Evolutionary conservation across 371 early-diverging fungal species (phyloP).

Genomic region (Zancudomyces culisetae): DNA sequence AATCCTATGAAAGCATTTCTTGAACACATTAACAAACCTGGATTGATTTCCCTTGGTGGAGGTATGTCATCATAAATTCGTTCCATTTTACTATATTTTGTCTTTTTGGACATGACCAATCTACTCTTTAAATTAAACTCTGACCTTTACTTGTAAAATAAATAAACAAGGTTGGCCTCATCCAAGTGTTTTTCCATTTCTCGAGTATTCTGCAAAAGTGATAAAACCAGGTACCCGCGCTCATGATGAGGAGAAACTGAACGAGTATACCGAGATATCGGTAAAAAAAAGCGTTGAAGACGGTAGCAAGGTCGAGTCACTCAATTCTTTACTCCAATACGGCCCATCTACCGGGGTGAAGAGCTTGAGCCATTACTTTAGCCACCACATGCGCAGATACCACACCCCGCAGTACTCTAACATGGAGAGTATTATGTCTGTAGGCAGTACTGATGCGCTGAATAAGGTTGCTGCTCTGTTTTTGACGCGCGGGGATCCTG

Average conservation of each 20-base stretch:
- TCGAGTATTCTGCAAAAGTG: constrained; percentile 14
- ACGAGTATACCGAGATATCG: not conserved
- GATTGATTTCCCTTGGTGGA: too few relatives aligned
- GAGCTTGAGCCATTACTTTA: constrained; percentile 7
- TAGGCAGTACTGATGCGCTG: constrained; percentile 40
- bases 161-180: constrained; percentile 28
- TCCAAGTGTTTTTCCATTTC: constrained; percentile 35
- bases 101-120: too few relatives aligned
- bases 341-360: constrained; percentile 15
- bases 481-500: constrained; percentile 30
- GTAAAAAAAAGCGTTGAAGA: not conserved
- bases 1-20: too few relatives aligned
- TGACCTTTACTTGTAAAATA: not conserved
- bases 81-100: too few relatives aligned
- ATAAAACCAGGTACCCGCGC: constrained; percentile 10
- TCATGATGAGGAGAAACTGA: not conserved
- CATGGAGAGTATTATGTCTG: constrained; percentile 33
- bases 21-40: too few relatives aligned
- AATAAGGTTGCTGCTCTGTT: constrained; percentile 37
- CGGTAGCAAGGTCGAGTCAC: constrained; percentile 6
- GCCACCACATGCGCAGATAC: constrained; percentile 24
- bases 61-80: too few relatives aligned
- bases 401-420: constrained; percentile 35
- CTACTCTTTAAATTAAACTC: too few relatives aligned
- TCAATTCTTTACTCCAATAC: constrained; percentile 20